A percentile compares a stretch with the other conserved stretches of the same genome.
phyloP scores from a whole-genome alignment of 1,284 basidiomycete genomes.

The Agaricales sp. region DNA sequence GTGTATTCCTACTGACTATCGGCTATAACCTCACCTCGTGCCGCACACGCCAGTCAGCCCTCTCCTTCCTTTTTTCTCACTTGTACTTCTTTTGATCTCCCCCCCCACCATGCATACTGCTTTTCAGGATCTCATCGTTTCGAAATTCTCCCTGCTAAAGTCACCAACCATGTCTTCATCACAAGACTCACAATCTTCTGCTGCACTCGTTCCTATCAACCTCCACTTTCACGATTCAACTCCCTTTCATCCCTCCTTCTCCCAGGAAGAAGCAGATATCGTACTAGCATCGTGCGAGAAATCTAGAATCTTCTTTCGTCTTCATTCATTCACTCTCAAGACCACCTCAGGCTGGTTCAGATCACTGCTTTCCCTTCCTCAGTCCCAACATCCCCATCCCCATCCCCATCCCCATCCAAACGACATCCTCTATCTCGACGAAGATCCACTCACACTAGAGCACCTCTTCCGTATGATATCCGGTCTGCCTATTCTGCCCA shows the following conservation, averaged over 20 bases:
- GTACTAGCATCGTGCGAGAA: neutral
- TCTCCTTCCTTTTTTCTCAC: neutral
- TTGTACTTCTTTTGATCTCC: too few species aligned
- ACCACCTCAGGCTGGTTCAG: constrained; percentile 57
- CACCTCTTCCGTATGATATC: constrained; percentile 48
- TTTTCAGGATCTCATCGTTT: neutral
- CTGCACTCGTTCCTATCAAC: neutral
- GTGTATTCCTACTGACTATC: neutral
- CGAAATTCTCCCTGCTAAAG: neutral
- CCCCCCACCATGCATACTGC: neutral
- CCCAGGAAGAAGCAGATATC: neutral
- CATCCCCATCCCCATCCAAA: constrained; percentile 10
- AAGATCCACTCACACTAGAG: constrained; percentile 42
- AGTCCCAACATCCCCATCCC: constrained; percentile 15
- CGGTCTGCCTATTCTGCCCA: constrained; percentile 37
- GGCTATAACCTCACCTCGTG: neutral
- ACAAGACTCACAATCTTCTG: neutral
- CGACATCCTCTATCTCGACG: constrained; percentile 42
- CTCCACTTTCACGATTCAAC: neutral
- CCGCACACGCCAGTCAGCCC: neutral
- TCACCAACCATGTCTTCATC: neutral
- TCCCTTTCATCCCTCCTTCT: neutral
- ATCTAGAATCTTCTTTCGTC: constrained; percentile 34
- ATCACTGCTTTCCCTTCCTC: constrained; percentile 48
- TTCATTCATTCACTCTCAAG: constrained; percentile 47